These are phyloP conservation scores for Alectoria sarmentosa DNA, from an alignment of 495 filamentous ascomycete genomes.

Conservation along the genomic window DNA sequence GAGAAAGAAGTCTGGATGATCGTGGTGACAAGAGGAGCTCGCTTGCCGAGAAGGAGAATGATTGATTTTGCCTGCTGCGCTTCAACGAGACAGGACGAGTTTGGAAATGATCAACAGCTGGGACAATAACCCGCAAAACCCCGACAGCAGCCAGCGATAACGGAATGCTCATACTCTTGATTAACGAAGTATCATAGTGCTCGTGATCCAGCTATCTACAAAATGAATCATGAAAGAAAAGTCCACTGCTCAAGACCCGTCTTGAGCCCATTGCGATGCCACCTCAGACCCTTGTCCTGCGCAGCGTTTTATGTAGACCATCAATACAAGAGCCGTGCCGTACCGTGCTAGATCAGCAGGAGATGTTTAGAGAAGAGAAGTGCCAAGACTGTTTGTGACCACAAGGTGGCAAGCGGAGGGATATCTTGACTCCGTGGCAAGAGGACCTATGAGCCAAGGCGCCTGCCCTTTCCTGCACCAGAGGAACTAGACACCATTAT, in stretches of 20 bases:
- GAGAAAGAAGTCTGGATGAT: too few relatives aligned
- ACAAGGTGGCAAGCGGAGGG: neutral
- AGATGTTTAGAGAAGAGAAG: neutral
- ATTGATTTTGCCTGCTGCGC: too few relatives aligned
- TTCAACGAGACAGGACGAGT: too few relatives aligned
- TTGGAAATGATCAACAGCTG: too few relatives aligned
- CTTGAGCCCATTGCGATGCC: conserved; percentile 10
- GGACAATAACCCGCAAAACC: too few relatives aligned
- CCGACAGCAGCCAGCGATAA: neutral
- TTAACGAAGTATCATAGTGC: conserved; percentile 1
- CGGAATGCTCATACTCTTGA: neutral
- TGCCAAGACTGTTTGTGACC: conserved; percentile 3
- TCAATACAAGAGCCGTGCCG: neutral
- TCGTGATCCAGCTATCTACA: conserved; percentile 21
- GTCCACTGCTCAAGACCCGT: conserved; percentile 13
- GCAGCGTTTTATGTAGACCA: conserved; percentile 7
- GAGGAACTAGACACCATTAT: conserved; percentile 21
- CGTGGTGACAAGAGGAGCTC: too few relatives aligned
- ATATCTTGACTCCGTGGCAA: neutral
- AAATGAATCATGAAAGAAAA: conserved; percentile 5
- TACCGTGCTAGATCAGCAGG: neutral
- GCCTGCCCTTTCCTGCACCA: conserved; percentile 24
- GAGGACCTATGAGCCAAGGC: conserved; percentile 8
- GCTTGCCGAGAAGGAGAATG: too few relatives aligned
- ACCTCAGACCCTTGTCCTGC: conserved; percentile 4